Percentiles rank a stretch among this genome's conserved stretches.
Conservation (phyloP, 192 early-diverging fungal genomes). For the Podila minutissima region DNA sequence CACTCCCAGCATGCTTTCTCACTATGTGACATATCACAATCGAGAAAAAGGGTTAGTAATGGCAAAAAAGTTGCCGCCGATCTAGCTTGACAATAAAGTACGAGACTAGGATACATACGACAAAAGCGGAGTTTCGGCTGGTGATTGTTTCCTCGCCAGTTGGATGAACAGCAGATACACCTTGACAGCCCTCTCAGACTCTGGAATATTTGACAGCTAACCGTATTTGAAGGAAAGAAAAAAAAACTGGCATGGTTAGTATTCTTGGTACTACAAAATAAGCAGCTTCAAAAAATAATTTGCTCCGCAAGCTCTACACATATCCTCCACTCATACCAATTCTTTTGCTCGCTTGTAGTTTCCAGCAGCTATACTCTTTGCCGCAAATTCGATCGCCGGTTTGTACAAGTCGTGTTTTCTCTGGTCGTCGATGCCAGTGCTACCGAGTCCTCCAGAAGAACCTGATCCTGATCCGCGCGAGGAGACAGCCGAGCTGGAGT, state of each 20-base stretch:
- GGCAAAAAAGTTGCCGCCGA: not conserved
- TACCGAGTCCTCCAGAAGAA: too few relatives aligned
- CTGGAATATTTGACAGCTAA: slow-evolving; percentile 25
- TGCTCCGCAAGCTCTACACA: not conserved
- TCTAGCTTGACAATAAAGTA: not conserved
- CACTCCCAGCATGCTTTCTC: slow-evolving; percentile 31
- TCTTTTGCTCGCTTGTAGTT: not conserved
- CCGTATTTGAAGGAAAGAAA: not conserved
- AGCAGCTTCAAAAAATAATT: not conserved
- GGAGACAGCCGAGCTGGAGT: not conserved
- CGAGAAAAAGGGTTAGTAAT: not conserved
- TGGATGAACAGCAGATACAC: slow-evolving; percentile 20
- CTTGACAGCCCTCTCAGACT: slow-evolving; percentile 3
- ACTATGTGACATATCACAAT: not conserved
- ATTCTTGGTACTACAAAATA: not conserved
- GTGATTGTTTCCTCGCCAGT: not conserved
- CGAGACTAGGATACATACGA: not conserved
- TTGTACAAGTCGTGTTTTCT: too few relatives aligned
- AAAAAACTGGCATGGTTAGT: not conserved
- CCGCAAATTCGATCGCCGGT: not conserved
- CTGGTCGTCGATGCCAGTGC: too few relatives aligned
- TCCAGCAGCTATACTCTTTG: not conserved
- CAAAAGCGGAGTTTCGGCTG: not conserved
- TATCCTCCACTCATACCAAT: not conserved
- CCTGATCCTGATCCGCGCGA: not conserved